phyloP scores from a whole-genome alignment of 495 filamentous ascomycete genomes.

The Cladorrhinum samala region DNA sequence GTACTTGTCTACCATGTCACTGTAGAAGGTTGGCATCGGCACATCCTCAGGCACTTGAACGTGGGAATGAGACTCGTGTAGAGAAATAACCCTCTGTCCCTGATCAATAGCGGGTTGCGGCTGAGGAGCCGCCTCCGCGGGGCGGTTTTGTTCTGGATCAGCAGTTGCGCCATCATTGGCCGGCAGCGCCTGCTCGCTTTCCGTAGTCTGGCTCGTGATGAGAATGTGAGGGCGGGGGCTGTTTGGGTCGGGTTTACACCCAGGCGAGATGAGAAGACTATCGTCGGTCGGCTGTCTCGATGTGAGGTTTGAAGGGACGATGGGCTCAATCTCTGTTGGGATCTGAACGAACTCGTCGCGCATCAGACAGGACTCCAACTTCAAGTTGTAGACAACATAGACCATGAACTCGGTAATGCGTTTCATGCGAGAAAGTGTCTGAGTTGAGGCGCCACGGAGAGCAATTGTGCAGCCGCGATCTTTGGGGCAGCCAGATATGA shows the following conservation, averaged over 20 bases:
- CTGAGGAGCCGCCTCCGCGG: conserved; percentile 2
- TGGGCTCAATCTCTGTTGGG: conserved; percentile 52
- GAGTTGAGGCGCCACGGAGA: conserved; percentile 71
- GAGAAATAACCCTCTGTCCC: conserved; percentile 31
- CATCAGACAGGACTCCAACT: conserved; percentile 93
- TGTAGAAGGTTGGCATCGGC: conserved; percentile 86
- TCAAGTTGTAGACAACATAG: conserved; percentile 96
- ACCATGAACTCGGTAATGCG: conserved; percentile 97
- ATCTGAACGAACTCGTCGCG: conserved; percentile 90
- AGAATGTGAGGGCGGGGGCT: conserved; percentile 12
- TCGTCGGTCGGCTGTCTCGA: conserved; percentile 27
- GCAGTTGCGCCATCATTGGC: neutral
- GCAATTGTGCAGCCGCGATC: conserved; percentile 96
- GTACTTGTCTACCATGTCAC: conserved; percentile 88
- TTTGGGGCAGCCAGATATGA: conserved; percentile 85
- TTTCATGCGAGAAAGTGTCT: conserved; percentile 72
- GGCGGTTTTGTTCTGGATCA: conserved; percentile 5
- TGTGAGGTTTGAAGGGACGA: conserved; percentile 2
- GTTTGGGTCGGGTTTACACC: neutral
- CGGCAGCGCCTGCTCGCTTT: conserved; percentile 16
- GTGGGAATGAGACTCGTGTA: conserved; percentile 40
- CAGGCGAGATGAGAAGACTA: conserved; percentile 3
- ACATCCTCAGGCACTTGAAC: conserved; percentile 71
- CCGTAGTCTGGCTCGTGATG: conserved; percentile 21
- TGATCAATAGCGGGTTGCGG: conserved; percentile 10